Conservation (phyloP, 768 basidiomycete species). For the Brasilioporus rufonigricans region DNA sequence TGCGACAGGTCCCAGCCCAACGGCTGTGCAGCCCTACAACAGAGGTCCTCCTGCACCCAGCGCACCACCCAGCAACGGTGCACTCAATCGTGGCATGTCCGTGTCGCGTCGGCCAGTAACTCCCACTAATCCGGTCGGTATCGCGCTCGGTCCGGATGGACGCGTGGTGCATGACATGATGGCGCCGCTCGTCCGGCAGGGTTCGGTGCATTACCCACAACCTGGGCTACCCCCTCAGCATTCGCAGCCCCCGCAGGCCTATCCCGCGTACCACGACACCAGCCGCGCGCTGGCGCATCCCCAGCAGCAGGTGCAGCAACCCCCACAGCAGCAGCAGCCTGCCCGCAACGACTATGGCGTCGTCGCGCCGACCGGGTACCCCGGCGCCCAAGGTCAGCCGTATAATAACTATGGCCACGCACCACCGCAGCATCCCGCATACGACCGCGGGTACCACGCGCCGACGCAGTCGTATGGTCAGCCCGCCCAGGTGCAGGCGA, state of each 20-base stretch:
- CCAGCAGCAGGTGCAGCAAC: constrained; percentile 14
- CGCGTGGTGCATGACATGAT: constrained; percentile 74
- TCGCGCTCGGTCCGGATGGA: constrained; percentile 76
- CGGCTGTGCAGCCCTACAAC: constrained; percentile 11
- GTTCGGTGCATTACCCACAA: constrained; percentile 10
- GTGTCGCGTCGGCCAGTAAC: constrained; percentile 49
- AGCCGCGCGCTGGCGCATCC: constrained; percentile 30
- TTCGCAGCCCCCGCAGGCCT: constrained; percentile 16
- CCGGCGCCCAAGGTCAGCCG: no score
- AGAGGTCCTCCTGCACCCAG: constrained; percentile 4
- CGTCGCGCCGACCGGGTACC: constrained; percentile 11
- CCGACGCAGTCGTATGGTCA: no score
- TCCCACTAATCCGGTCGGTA: constrained; percentile 79
- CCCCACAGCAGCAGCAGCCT: no score
- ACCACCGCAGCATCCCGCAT: no score
- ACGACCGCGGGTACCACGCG: no score
- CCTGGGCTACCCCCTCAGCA: not conserved
- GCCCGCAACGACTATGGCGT: constrained; percentile 13
- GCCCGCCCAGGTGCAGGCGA: no score
- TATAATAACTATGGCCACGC: no score
- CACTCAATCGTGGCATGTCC: constrained; percentile 16
- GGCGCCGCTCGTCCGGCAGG: constrained; percentile 29
- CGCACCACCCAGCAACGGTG: not conserved
- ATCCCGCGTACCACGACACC: constrained; percentile 18
- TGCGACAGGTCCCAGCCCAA: constrained; percentile 27